Evolutionary conservation across 2,329 filamentous ascomycete genomes (phyloP).

Genomic region (Niveomyces coronatus): DNA sequence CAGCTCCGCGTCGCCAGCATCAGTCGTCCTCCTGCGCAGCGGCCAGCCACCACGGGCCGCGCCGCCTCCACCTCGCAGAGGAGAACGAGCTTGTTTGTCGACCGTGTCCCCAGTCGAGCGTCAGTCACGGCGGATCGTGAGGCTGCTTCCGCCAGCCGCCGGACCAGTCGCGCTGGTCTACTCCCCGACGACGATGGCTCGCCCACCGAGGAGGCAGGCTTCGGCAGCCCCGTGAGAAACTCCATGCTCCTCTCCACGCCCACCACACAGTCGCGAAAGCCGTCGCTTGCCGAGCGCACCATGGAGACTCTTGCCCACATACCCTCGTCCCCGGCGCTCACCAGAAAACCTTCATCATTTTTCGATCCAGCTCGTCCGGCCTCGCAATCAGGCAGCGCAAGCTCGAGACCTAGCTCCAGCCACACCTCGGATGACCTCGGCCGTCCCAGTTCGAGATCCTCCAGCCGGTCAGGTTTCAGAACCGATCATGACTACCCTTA

Average conservation of each 20-base stretch:
- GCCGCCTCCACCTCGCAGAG: slow-evolving; percentile 6
- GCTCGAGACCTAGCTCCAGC: slow-evolving; percentile 45
- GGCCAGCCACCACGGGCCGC: slow-evolving; percentile 9
- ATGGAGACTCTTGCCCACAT: slow-evolving; percentile 73
- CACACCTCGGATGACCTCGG: slow-evolving; percentile 51
- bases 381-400: slow-evolving; percentile 34
- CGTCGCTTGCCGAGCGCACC: slow-evolving; percentile 72
- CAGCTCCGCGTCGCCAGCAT: slow-evolving; percentile 21
- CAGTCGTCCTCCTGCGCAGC: slow-evolving; percentile 14
- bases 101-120: slow-evolving; percentile 10
- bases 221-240: neutral
- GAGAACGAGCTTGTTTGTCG: slow-evolving; percentile 10
- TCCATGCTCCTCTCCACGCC: slow-evolving; percentile 13
- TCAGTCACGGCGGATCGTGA: slow-evolving; percentile 8
- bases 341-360: slow-evolving; percentile 59
- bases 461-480: slow-evolving; percentile 46
- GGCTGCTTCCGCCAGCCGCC: neutral
- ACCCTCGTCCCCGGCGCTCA: slow-evolving; percentile 64
- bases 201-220: neutral
- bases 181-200: slow-evolving; percentile 11
- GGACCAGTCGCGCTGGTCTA: slow-evolving; percentile 1
- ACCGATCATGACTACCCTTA: slow-evolving; percentile 38
- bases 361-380: slow-evolving; percentile 54
- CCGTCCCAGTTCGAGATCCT: slow-evolving; percentile 37
- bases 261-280: slow-evolving; percentile 20